phyloP scores from a whole-genome alignment of 2,329 filamentous ascomycete genomes.

The Tolypocladium tropicale region DNA sequence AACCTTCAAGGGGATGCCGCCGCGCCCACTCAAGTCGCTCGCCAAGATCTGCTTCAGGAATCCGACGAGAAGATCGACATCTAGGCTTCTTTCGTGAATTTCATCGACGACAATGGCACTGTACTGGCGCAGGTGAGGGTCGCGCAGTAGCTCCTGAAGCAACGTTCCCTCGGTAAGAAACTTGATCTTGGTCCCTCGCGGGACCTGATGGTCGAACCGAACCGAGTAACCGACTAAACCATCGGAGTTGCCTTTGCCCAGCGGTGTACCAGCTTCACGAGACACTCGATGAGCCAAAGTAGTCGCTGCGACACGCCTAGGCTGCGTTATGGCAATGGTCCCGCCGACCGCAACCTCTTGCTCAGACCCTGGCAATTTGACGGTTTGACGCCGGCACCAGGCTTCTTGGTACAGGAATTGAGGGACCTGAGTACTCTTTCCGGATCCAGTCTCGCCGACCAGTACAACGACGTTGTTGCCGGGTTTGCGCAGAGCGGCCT shows the following conservation, averaged over 20 bases:
- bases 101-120: slow-evolving; percentile 90
- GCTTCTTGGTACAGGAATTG: slow-evolving; percentile 73
- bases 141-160: slow-evolving; percentile 81
- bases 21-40: slow-evolving; percentile 51
- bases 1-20: slow-evolving; percentile 71
- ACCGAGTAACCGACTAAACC: slow-evolving; percentile 81
- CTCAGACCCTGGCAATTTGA: slow-evolving; percentile 30
- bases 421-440: slow-evolving; percentile 93
- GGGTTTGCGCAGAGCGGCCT: slow-evolving; percentile 39
- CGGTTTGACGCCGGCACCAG: slow-evolving; percentile 61
- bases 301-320: slow-evolving; percentile 85
- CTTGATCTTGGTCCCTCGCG: slow-evolving; percentile 78
- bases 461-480: slow-evolving; percentile 69
- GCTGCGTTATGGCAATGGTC: slow-evolving; percentile 88
- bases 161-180: slow-evolving; percentile 96
- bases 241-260: slow-evolving; percentile 28
- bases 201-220: slow-evolving; percentile 80
- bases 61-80: slow-evolving; percentile 83
- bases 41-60: slow-evolving; percentile 73
- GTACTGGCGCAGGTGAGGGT: slow-evolving; percentile 74
- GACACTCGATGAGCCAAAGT: slow-evolving; percentile 83
- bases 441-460: slow-evolving; percentile 89
- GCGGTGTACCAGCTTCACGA: slow-evolving; percentile 55
- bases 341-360: slow-evolving; percentile 53
- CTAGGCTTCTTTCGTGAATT: slow-evolving; percentile 90